Evolutionary conservation across 2,329 filamentous ascomycete genomes (phyloP).

Genomic region (Coleophoma eucalyptorum): DNA sequence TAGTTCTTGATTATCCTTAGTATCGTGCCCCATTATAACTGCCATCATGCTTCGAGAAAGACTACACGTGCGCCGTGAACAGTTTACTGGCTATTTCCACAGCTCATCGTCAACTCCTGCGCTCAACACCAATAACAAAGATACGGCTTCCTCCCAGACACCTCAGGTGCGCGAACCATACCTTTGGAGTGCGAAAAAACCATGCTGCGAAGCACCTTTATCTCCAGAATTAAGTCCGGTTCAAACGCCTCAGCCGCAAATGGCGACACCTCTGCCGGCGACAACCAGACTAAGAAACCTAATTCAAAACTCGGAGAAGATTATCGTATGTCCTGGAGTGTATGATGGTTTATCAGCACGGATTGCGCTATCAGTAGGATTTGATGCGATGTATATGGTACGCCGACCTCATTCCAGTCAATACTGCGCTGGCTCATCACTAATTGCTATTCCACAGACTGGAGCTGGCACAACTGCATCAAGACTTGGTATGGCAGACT

Average conservation of each 20-base stretch:
- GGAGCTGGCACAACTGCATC: slow-evolving; percentile 46
- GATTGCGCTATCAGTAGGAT: slow-evolving; percentile 56
- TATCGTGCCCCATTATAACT: not conserved
- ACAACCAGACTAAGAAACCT: slow-evolving; percentile 19
- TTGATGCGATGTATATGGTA: slow-evolving; percentile 47
- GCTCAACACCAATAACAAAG: too few relatives aligned
- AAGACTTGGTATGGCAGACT: slow-evolving; percentile 42
- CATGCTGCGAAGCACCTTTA: not conserved
- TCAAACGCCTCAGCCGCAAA: not conserved
- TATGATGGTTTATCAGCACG: slow-evolving; percentile 65
- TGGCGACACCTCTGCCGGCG: not conserved
- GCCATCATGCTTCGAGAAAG: not conserved
- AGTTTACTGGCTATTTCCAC: not conserved
- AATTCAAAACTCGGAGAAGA: slow-evolving; percentile 31
- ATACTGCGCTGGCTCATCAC: not conserved
- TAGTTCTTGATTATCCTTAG: not conserved
- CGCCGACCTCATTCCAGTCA: not conserved
- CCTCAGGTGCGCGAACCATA: not conserved
- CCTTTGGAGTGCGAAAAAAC: not conserved
- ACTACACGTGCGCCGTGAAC: not conserved
- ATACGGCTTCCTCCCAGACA: too few relatives aligned
- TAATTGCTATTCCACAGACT: slow-evolving; percentile 20
- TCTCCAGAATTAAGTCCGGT: not conserved
- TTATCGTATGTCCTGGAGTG: slow-evolving; percentile 59
- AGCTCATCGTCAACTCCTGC: too few relatives aligned